Evolutionary conservation across 352 stramenopile genomes (phyloP), one percentile per base, ranked within the genome.

Genomic region (Halophytophthora batemanensis): DNA sequence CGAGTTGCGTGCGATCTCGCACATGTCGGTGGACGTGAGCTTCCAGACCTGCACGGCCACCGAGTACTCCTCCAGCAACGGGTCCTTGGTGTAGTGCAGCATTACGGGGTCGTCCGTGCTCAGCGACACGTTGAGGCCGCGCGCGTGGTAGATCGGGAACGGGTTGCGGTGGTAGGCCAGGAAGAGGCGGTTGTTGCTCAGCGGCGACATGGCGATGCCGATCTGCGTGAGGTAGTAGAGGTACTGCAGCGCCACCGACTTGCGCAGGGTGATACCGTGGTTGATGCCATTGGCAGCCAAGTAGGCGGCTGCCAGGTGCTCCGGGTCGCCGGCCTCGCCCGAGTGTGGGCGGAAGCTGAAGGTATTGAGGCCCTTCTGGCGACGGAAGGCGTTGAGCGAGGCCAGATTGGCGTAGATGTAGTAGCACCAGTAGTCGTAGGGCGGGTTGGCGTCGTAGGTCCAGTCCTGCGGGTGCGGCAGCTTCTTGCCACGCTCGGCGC

Each of bases 211-310:
- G 45, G 91, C 89, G 50, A 98, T 88, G 22, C 95, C 86, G 49
- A 99, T 96, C 70, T 98, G 95, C 41, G 93, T 94, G 12, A 99
- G 82, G 77, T 99, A 99, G 77, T 99, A 99, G 36, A 99, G 69
- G 65, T 99, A 99, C 69, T 99, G 96, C 38, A 99, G 74, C 31
- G 74, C 86, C 28, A 98, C 91, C 40, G 96, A 92, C 68, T 98
- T 98, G 48, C 97, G 88, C 29, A 99, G 77, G 43, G 97, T 96
- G 71, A 99, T 98, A 21, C 97, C 97, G 69, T 99, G 97, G 79
- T 99, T 99, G 69, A 99, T 99, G 47, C 82, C 81, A 45, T 98
- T 94, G 7, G 92, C 80, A 37, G 84, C 88, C 21, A 98, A 60
- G 63, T 90, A 97, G 19, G 82, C 72, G 12, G 88, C 85, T 0